Evolutionary conservation across 2,329 filamentous ascomycete species (phyloP).

Genomic region (Calycina herbarum): DNA sequence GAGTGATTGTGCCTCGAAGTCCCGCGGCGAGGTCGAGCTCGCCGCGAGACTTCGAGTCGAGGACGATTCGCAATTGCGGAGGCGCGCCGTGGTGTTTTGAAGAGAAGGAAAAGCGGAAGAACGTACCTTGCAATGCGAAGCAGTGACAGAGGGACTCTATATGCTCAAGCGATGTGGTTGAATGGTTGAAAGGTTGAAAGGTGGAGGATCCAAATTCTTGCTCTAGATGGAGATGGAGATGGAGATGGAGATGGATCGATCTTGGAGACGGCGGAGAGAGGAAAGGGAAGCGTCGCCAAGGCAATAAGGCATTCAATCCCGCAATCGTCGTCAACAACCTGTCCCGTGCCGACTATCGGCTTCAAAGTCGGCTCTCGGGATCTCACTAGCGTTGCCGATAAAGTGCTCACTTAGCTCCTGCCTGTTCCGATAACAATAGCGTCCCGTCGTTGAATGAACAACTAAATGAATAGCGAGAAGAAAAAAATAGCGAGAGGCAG

Average conservation of each 20-base stretch:
- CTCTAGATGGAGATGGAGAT: neutral
- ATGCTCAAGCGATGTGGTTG: slow-evolving; percentile 10
- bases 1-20: neutral
- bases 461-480: neutral
- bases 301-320: neutral
- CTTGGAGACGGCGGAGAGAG: neutral
- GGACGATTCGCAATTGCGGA: neutral
- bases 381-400: neutral
- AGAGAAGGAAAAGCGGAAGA: slow-evolving; percentile 1
- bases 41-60: neutral
- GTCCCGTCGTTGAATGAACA: neutral
- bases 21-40: neutral
- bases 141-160: slow-evolving; percentile 19
- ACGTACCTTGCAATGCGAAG: slow-evolving; percentile 16
- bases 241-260: neutral
- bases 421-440: neutral
- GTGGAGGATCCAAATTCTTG: too few relatives aligned
- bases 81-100: neutral
- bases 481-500: neutral
- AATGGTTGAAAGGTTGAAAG: neutral
- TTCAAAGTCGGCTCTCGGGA: neutral
- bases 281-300: neutral
- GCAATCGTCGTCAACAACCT: neutral
- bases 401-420: neutral
- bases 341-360: neutral